Base-by-base conservation (phyloP, 2,329 filamentous ascomycete genomes). In the Pseudogymnoascus sp. region DNA sequence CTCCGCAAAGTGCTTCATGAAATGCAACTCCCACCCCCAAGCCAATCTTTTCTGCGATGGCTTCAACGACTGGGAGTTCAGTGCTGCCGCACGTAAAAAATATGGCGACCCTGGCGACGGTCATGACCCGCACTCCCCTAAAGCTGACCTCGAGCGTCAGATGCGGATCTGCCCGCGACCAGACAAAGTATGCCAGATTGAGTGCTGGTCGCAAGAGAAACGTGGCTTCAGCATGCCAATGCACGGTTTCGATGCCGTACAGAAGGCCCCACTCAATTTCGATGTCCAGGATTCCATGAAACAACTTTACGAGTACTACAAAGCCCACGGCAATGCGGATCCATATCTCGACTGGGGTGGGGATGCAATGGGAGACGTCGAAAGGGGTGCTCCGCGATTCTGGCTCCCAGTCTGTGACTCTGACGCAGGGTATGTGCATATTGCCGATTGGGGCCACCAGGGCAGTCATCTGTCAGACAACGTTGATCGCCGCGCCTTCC, bases 131-230 rank as follows among this genome's bases (percentile, higher is more conserved):
- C 35, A 11, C 6, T 59, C 57, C 21, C 21, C 33, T 7, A 37
- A 37, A 37, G 35, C 33, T 3, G 57, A 39, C 6, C 33, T 59
- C 4, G 57, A 59, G 33, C 17, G 37, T n/a, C 33, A 37, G 13
- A 59, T 59, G 57, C 33, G 57, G 2, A 59, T 59, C 10, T 59
- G 57, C 5, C 57, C 57, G 7, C 57, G 57, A 10, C 35, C 57
- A 11, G 57, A 59, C 57, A 59, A 59, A 39, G 57, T 59, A n/a
- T 59, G 57, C 57, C 57, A 59, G 33, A 31, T 59, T 37, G 57
- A 59, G 26, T 59, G 57, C 35, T 59, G 57, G 57, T 59, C 57
- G 8, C 57, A 59, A 26, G 57, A 59, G 11, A 59, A 59, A 33
- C 33, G 37, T 37, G 57, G 57, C 57, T 59, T 37, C 21, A 59